Evolutionary conservation across 1,139 yeast species (phyloP).

Genomic region (Yamadazyma triangularis): DNA sequence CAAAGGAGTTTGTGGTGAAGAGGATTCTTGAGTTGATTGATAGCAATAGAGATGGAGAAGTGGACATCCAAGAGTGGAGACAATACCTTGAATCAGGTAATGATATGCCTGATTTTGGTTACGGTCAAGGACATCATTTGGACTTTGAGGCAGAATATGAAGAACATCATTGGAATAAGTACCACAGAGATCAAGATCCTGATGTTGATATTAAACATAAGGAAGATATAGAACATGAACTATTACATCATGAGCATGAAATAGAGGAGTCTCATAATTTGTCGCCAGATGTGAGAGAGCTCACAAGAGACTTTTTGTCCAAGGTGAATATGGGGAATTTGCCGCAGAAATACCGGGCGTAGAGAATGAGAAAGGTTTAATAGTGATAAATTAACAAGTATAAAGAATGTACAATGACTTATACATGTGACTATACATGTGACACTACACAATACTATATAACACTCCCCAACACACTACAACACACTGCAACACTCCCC

Average conservation of each 20-base stretch:
- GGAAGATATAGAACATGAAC: constrained; percentile 88
- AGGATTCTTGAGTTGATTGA: constrained; percentile 62
- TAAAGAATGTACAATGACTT: no score
- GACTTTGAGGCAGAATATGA: constrained; percentile 93
- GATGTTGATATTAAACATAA: constrained; percentile 75
- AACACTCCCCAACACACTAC: constrained; percentile 1
- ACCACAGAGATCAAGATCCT: constrained; percentile 78
- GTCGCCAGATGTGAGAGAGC: constrained; percentile 39
- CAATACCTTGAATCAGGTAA: constrained; percentile 60
- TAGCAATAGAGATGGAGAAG: constrained; percentile 57
- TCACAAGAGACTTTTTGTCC: constrained; percentile 25
- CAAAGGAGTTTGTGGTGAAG: constrained; percentile 52
- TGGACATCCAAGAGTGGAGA: constrained; percentile 69
- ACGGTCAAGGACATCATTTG: constrained; percentile 96
- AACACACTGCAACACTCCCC: constrained; percentile 15
- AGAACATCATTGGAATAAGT: constrained; percentile 90
- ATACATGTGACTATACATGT: no score
- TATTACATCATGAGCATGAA: constrained; percentile 82
- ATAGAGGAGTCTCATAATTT: constrained; percentile 62
- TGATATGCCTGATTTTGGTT: constrained; percentile 85
- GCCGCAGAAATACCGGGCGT: constrained; percentile 29
- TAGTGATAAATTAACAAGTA: no score
- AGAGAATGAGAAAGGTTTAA: no score
- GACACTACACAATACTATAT: not conserved
- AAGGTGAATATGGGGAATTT: constrained; percentile 35